Base-by-base conservation (phyloP, 2,329 filamentous ascomycete species). In the Sarocladiaceae sp. region DNA sequence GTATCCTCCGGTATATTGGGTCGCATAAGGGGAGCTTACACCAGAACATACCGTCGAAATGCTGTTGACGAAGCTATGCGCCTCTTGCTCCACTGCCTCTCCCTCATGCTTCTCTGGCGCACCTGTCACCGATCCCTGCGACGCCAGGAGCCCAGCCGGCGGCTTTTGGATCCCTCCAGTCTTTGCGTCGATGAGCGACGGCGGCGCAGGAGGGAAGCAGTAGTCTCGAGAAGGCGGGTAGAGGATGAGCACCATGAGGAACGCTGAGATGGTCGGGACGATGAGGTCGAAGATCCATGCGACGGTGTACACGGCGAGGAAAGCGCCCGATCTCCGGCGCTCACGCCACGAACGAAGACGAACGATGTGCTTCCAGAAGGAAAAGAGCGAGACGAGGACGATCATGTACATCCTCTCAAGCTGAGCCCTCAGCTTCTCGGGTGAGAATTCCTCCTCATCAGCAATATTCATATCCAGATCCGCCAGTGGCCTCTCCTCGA, bases 321-420 rank as follows among this genome's bases (percentile, higher is more conserved):
- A 93, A 21, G 65, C 70, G 0, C 76, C 67, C 0, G 88, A 93
- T 39, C 88, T 71, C 45, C 73, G 70, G 5, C 69, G 73, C 61
- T 95, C 88, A 4, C 77, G 73, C 88, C 88, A 95, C 1, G 86
- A 91, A 13, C 88, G 74, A 5, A 95, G 64, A 11, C 88, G 74
- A 3, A 78, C 82, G 49, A 90, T 73, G 48, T 95, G 88, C 55
- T 93, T 91, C 48, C 76, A 76, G 13, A 78, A 74, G 0, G 69
- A 73, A 33, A 88, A 73, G 11, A 88, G 35, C 12, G 80, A 74
- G 40, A 90, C 75, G 6, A 84, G 68, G 1, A 94, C 78, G 0
- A 83, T 87, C 74, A 88, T 89, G 59, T 94, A 94, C 10, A 93
- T 67, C 12, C 88, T 73, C 63, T 94, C 88, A 3, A 93, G 59